A percentile compares a stretch with the other conserved stretches of the same genome.
These are phyloP conservation scores for Erodium trifolium DNA, from an alignment of 441 rosid species.

Conservation along the genomic window DNA sequence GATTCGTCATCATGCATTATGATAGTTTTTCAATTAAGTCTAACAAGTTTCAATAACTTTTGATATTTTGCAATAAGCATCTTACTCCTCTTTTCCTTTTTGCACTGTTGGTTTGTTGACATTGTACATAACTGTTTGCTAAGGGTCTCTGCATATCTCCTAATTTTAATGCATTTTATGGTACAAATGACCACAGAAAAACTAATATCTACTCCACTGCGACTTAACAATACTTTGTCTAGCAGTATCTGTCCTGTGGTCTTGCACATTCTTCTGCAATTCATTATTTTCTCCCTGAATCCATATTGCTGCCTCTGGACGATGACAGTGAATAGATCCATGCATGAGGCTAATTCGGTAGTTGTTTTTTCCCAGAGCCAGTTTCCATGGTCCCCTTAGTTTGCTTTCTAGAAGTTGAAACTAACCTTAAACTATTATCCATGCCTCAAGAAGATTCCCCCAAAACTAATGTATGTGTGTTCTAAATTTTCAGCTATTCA, in stretches of 20 bases:
- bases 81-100: not conserved
- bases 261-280: not conserved
- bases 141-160: not conserved
- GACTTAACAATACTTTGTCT: not conserved
- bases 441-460: not conserved
- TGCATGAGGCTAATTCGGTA: not conserved
- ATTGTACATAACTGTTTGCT: not conserved
- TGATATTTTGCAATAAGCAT: not conserved
- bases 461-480: not conserved
- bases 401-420: not conserved
- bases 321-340: not conserved
- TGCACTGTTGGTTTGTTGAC: not conserved
- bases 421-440: not conserved
- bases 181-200: not conserved
- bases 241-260: not conserved
- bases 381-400: not conserved
- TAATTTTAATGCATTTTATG: not conserved
- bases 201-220: not conserved
- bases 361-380: not conserved
- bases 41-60: not conserved
- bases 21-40: not conserved
- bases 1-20: constrained; percentile 25
- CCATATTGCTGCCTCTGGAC: no score
- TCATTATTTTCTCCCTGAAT: not conserved
- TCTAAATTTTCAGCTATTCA: not conserved